A percentile compares a stretch with the other conserved stretches of the same genome.
Evolutionary conservation across 192 early-diverging fungal genomes (phyloP).

Genomic region (Coemansia sp.): DNA sequence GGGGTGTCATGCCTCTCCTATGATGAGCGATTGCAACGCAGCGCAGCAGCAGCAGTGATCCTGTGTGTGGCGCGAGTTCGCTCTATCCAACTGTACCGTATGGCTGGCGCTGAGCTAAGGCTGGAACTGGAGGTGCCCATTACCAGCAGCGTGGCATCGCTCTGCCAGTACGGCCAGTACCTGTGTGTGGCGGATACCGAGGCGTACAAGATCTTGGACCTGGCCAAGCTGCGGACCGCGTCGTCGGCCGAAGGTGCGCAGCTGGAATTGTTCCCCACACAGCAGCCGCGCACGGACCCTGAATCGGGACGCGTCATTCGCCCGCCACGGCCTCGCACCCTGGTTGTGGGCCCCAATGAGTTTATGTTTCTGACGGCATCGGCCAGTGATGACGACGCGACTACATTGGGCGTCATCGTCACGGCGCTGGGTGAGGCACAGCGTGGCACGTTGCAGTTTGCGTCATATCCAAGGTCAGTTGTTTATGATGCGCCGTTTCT

Average conservation of each 20-base stretch:
- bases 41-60: not conserved
- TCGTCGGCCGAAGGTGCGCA: constrained; percentile 13
- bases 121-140: constrained; percentile 40
- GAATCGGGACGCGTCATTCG: constrained; percentile 26
- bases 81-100: constrained; percentile 29
- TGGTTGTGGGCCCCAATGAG: constrained; percentile 46
- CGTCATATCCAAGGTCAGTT: constrained; percentile 38
- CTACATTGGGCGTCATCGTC: constrained; percentile 52
- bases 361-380: constrained; percentile 52
- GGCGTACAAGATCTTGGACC: constrained; percentile 47
- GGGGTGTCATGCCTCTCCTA: constrained; percentile 40
- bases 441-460: constrained; percentile 51
- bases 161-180: constrained; percentile 47
- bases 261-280: constrained; percentile 41
- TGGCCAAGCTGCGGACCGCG: constrained; percentile 24
- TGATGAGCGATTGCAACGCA: constrained; percentile 39
- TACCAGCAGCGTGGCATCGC: constrained; percentile 30
- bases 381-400: constrained; percentile 18
- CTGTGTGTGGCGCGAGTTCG: constrained; percentile 49
- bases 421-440: constrained; percentile 48
- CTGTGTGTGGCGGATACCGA: constrained; percentile 49
- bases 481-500: constrained; percentile 46
- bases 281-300: constrained; percentile 40
- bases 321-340: constrained; percentile 46
- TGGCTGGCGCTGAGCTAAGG: constrained; percentile 20